Evolutionary conservation across 805 yeast genomes (phyloP).

Genomic region (Hermanozyma aechmeae): DNA sequence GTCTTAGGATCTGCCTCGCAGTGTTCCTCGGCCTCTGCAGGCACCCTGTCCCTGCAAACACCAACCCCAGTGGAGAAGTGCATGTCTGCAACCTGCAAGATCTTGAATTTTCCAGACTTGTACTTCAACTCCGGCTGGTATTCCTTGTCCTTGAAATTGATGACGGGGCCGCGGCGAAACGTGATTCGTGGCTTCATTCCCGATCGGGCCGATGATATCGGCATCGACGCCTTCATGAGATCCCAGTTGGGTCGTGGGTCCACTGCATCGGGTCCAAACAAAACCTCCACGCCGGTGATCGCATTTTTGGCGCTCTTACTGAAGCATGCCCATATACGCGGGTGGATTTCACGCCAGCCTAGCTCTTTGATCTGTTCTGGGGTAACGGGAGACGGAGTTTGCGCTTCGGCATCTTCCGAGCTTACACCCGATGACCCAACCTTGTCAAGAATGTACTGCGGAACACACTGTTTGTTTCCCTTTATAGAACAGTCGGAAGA

Average conservation of each 20-base stretch:
- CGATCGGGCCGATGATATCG: not conserved
- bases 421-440: no score
- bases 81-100: constrained; percentile 83
- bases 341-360: constrained; percentile 39
- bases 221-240: constrained; percentile 17
- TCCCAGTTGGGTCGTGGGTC: constrained; percentile 76
- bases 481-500: no score
- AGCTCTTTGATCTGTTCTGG: constrained; percentile 21
- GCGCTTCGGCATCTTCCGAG: no score
- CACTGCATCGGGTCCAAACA: constrained; percentile 64
- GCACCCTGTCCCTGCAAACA: constrained; percentile 64
- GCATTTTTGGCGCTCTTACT: constrained; percentile 33
- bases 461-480: no score
- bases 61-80: constrained; percentile 87
- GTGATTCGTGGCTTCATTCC: not conserved
- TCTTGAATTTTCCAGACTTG: constrained; percentile 51
- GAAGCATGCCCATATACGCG: constrained; percentile 54
- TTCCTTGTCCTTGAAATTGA: constrained; percentile 17
- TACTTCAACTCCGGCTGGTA: constrained; percentile 25
- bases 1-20: constrained; percentile 82
- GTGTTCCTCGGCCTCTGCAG: constrained; percentile 32
- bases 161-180: constrained; percentile 22
- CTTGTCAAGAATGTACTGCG: no score
- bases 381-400: no score
- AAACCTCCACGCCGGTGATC: constrained; percentile 52